These are phyloP conservation scores for Gossypium bickii DNA, from an alignment of 345 rosid genomes.

Conservation along the genomic window DNA sequence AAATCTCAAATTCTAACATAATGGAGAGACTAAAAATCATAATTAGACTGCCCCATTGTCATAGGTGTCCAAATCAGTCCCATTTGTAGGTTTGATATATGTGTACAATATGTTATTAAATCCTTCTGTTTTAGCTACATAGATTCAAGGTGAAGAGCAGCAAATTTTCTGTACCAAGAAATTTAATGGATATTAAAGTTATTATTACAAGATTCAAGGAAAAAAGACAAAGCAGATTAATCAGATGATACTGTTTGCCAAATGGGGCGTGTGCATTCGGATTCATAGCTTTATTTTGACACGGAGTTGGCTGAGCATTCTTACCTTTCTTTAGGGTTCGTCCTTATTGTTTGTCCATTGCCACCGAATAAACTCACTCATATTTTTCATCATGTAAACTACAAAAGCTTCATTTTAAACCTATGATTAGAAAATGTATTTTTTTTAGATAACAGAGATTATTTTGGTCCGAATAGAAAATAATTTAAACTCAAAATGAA, in stretches of 20 bases:
- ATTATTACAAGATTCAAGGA: neutral
- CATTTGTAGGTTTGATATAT: neutral
- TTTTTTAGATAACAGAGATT: too few relatives aligned
- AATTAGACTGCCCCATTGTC: neutral
- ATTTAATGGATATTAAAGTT: neutral
- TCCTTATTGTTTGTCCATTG: constrained; percentile 15
- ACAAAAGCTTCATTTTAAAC: neutral
- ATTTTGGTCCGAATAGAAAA: too few relatives aligned
- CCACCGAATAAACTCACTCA: neutral
- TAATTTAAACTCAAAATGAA: too few relatives aligned
- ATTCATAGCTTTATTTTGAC: neutral
- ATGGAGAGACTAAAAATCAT: too few relatives aligned
- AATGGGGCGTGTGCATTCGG: neutral
- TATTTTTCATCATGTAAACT: neutral
- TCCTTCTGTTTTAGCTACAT: neutral
- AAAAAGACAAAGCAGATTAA: neutral
- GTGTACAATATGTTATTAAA: neutral
- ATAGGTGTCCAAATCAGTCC: neutral
- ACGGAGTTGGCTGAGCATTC: constrained; percentile 3
- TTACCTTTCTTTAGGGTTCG: neutral
- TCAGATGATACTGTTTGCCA: neutral
- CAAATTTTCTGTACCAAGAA: neutral
- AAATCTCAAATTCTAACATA: too few relatives aligned
- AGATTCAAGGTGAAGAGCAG: neutral
- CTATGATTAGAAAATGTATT: neutral